These are phyloP conservation scores for Paraconiothyrium brasiliense DNA, from an alignment of 2,329 filamentous ascomycete genomes.

Conservation along the genomic window DNA sequence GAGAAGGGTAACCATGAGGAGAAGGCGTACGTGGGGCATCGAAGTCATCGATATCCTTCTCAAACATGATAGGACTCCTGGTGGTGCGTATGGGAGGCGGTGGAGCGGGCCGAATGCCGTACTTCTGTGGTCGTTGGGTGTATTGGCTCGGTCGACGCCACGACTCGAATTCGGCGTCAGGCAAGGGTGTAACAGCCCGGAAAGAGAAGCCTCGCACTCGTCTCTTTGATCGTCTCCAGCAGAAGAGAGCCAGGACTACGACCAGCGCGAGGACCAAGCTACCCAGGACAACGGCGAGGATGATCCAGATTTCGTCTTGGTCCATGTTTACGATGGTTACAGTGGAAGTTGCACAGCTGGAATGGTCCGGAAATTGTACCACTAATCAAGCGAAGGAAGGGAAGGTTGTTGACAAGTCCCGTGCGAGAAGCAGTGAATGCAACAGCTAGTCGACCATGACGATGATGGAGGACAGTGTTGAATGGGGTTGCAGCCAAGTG, in stretches of 20 bases:
- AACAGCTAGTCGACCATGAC: constrained; percentile 39
- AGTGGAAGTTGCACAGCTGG: not conserved
- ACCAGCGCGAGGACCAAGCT: constrained; percentile 41
- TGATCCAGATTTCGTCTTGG: constrained; percentile 48
- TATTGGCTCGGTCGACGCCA: constrained; percentile 52
- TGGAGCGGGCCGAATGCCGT: constrained; percentile 41
- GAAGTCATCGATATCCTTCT: constrained; percentile 45
- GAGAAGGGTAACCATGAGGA: constrained; percentile 29
- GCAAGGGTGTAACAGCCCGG: constrained; percentile 50
- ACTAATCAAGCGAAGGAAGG: constrained; percentile 18
- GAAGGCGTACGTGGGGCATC: constrained; percentile 41
- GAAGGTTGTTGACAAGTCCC: constrained; percentile 29
- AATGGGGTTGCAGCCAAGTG: constrained; percentile 29
- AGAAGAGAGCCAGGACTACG: constrained; percentile 41
- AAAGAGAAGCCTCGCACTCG: constrained; percentile 47
- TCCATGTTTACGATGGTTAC: constrained; percentile 32
- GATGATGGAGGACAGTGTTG: constrained; percentile 31
- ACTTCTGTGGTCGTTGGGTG: constrained; percentile 47
- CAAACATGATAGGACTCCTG: constrained; percentile 30
- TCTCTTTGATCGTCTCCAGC: constrained; percentile 46
- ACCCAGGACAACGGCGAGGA: constrained; percentile 47
- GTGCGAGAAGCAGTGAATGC: constrained; percentile 29
- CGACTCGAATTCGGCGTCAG: constrained; percentile 53
- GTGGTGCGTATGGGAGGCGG: constrained; percentile 39
- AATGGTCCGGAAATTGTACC: constrained; percentile 9